Evolutionary conservation across 441 rosid species (phyloP).

Genomic region (Adansonia grandidieri): DNA sequence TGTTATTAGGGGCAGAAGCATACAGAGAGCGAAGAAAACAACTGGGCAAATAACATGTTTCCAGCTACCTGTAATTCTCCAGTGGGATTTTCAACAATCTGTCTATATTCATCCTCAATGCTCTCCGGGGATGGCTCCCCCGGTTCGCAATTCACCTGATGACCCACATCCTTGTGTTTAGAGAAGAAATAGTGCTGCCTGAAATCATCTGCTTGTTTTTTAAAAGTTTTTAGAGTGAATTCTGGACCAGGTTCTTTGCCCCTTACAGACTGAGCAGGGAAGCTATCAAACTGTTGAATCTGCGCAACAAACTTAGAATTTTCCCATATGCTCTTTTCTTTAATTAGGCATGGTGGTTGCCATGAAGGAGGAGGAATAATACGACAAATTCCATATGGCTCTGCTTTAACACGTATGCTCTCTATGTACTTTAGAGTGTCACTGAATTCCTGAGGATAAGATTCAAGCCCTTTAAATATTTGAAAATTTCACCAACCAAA

Average conservation of each 20-base stretch:
- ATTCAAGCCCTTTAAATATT: constrained; percentile 36
- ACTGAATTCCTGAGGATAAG: constrained; percentile 60
- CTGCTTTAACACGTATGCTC: constrained; percentile 54
- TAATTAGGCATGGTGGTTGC: constrained; percentile 60
- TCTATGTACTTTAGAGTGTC: constrained; percentile 62
- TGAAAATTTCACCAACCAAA: constrained; percentile 25
- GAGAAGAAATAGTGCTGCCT: constrained; percentile 46
- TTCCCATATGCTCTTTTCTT: constrained; percentile 54
- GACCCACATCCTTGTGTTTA: constrained; percentile 27
- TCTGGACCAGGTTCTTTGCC: constrained; percentile 44
- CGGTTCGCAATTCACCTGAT: constrained; percentile 29
- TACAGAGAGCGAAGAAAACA: constrained; percentile 2
- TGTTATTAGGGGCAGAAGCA: constrained; percentile 14
- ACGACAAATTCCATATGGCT: constrained; percentile 71
- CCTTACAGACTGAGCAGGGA: constrained; percentile 35
- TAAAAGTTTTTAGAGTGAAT: constrained; percentile 55
- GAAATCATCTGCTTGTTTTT: constrained; percentile 53
- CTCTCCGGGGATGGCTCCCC: constrained; percentile 45
- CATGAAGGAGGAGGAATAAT: constrained; percentile 77
- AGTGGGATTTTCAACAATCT: constrained; percentile 58
- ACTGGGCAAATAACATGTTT: constrained; percentile 20
- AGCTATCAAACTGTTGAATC: constrained; percentile 53
- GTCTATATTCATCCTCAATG: constrained; percentile 64
- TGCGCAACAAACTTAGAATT: constrained; percentile 45
- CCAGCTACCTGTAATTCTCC: constrained; percentile 59